Evolutionary conservation across 768 basidiomycete genomes (phyloP).

Genomic region (Floccularia luteovirens): DNA sequence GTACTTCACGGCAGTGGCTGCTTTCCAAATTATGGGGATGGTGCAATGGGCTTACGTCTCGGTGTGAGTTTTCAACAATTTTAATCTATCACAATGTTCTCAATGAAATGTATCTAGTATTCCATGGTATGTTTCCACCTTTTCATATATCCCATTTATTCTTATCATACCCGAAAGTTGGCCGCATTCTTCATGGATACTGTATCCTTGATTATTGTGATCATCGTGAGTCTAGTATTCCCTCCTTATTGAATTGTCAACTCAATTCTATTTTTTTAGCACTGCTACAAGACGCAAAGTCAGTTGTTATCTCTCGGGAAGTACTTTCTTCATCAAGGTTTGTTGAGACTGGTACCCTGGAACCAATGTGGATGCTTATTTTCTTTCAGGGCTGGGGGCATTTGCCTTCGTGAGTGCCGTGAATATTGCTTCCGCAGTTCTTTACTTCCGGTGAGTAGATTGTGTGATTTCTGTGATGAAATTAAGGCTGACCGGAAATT

Average conservation of each 20-base stretch:
- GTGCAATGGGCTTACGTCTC: slow-evolving; percentile 20
- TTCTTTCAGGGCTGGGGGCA: slow-evolving; percentile 19
- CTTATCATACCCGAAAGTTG: slow-evolving; percentile 13
- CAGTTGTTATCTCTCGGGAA: slow-evolving; percentile 22
- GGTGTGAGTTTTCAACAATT: slow-evolving; percentile 17
- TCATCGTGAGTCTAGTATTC: slow-evolving; percentile 20
- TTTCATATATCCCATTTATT: background rate
- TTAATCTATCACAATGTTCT: slow-evolving; percentile 1
- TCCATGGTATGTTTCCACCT: slow-evolving; percentile 11
- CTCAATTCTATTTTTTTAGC: slow-evolving; percentile 10
- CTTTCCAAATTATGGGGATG: slow-evolving; percentile 27
- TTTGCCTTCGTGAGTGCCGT: slow-evolving; percentile 22
- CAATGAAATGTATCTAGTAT: slow-evolving; percentile 9
- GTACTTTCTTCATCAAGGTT: slow-evolving; percentile 31
- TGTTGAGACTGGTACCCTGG: background rate
- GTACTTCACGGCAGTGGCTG: slow-evolving; percentile 23
- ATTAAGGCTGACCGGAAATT: slow-evolving; percentile 1
- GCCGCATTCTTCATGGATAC: slow-evolving; percentile 29
- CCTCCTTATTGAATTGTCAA: background rate
- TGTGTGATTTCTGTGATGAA: background rate
- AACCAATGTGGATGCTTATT: background rate
- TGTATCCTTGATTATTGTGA: slow-evolving; percentile 24
- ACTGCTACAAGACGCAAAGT: slow-evolving; percentile 18
- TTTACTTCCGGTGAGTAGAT: slow-evolving; percentile 24
- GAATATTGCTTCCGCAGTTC: slow-evolving; percentile 18